Percentiles rank a stretch among this genome's conserved stretches.
Evolutionary conservation across 2,329 filamentous ascomycete genomes (phyloP).

Genomic region (Hypoxylon sp.): DNA sequence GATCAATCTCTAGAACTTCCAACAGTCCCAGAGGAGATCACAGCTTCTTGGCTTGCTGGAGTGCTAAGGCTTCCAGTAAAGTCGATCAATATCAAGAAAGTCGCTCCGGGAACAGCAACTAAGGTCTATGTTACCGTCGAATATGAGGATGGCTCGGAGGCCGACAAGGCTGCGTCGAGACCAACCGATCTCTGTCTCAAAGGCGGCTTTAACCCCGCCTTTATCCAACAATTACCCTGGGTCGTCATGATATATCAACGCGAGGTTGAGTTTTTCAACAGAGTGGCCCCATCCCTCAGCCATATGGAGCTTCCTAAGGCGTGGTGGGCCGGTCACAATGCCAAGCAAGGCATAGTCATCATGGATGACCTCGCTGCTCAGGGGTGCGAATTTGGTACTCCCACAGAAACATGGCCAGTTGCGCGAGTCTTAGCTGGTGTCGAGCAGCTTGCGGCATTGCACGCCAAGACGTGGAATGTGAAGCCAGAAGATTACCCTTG

Average conservation of each 20-base stretch:
- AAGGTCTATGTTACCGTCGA: slow-evolving; percentile 47
- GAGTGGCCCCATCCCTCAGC: slow-evolving; percentile 45
- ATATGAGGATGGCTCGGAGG: slow-evolving; percentile 36
- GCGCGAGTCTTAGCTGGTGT: slow-evolving; percentile 48
- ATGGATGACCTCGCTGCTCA: slow-evolving; percentile 49
- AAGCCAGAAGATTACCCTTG: slow-evolving; percentile 51
- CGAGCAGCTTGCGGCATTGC: slow-evolving; percentile 57
- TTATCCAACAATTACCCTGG: slow-evolving; percentile 47
- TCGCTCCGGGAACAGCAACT: slow-evolving; percentile 47
- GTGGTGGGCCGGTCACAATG: slow-evolving; percentile 47
- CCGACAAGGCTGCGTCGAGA: slow-evolving; percentile 14
- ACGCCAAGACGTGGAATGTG: slow-evolving; percentile 52
- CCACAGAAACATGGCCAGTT: slow-evolving; percentile 46
- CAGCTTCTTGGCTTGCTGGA: slow-evolving; percentile 47
- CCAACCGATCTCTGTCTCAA: slow-evolving; percentile 48
- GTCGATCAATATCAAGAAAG: slow-evolving; percentile 40
- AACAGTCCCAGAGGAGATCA: slow-evolving; percentile 44
- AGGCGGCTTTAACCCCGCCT: slow-evolving; percentile 50
- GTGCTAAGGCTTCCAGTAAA: slow-evolving; percentile 43
- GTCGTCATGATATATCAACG: slow-evolving; percentile 50
- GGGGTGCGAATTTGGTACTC: slow-evolving; percentile 47
- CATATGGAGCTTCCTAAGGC: slow-evolving; percentile 46
- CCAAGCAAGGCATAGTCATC: slow-evolving; percentile 49
- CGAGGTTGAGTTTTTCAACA: slow-evolving; percentile 52
- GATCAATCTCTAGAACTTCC: slow-evolving; percentile 31